Base-by-base conservation (phyloP, 208 protist genomes). In the Leishmania gerbilli region DNA sequence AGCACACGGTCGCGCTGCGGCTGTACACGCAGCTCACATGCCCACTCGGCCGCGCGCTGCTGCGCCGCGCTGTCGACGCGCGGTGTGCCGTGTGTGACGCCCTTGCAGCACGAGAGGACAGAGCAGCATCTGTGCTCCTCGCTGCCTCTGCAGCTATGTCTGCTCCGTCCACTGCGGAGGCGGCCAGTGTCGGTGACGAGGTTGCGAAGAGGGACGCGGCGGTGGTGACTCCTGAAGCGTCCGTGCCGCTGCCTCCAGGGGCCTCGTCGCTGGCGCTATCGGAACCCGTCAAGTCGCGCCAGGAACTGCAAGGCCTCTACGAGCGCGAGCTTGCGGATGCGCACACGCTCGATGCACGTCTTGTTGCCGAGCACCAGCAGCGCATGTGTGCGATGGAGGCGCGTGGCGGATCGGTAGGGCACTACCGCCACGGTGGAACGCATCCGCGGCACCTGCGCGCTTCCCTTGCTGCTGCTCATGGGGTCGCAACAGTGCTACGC, bases 21-120 rank as follows among this genome's bases (percentile, higher is more conserved):
- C 69, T 85, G 60, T 85, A 85, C 82, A 81, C 77, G 1, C 82
- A 85, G 45, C 77, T 85, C 21, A 85, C 82, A 51, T 85, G 77
- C 67, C 77, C 77, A 11, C 65, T 85, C 37, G 82, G 72, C 8
- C 77, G 82, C 5, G 0, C 19, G 27, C 37, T 85, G 24, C 55
- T 85, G 72, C 76, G 75, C 6, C 64, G 65, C 60, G 81, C 81
- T 9, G 81, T 84, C 31, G 76, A 45, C 31, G 68, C 60, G 45
- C 76, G 81, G 27, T 56, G 67, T 34, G 75, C 81, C 15, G 56
- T 80, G 71, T 84, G 76, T 72, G 76, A 60, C 8, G 82, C 82
- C n/a, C 55, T 85, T 7, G 77, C 79, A 24, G 51, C 67, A 60
- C 82, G 82, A 3, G 82, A 76, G 51, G 64, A 74, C 65, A 49